Evolutionary conservation across 768 basidiomycete genomes (phyloP), one percentile per base, ranked within the genome.

Genomic region (Amanita inopinata): DNA sequence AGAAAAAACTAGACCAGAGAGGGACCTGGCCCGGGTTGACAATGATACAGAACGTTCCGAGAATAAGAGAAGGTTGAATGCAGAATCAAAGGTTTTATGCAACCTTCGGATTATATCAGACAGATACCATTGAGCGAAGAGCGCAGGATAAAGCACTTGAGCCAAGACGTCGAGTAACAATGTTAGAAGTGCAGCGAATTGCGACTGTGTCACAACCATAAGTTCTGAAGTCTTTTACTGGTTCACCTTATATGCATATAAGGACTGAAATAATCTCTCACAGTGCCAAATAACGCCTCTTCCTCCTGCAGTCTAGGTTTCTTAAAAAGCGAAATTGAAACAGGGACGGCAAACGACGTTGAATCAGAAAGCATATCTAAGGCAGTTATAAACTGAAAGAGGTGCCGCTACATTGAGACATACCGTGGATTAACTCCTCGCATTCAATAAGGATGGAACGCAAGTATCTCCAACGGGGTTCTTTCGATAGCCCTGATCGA

Each of bases 111-210:
- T 50, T 32, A 76, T 50, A 50, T 81, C 75, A 11, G 57, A 52
- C 6, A 78, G 61, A 38, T 76, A 73, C 61, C 70, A 71, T 24
- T 69, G 66, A 9, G 64, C 67, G 32, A 64, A 62, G 9, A 72
- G 55, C 1, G 69, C 53, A 2, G 69, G 67, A 31, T 56, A 59
- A 34, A 80, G 45, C 1, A 67, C 55, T 38, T 61, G 63, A 22
- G 64, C 57, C 17, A 74, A 49, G 10, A 75, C 54, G 27, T 74
- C 66, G 14, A 73, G 53, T 17, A 76, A 52, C 24, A 71, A 57
- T 24, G 65, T 63, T 34, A 76, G 59, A 43, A 82, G 67, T 2
- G 66, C 55, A 3, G 71, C 61, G 5, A 78, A 51, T 35, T 70
- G 68, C 18, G 64, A 54, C 8, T 61, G 46, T 38, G 56, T 60